These are phyloP conservation scores for Tilletiopsis washingtonensis DNA, from an alignment of 1,284 basidiomycete genomes.

Conservation along the genomic window DNA sequence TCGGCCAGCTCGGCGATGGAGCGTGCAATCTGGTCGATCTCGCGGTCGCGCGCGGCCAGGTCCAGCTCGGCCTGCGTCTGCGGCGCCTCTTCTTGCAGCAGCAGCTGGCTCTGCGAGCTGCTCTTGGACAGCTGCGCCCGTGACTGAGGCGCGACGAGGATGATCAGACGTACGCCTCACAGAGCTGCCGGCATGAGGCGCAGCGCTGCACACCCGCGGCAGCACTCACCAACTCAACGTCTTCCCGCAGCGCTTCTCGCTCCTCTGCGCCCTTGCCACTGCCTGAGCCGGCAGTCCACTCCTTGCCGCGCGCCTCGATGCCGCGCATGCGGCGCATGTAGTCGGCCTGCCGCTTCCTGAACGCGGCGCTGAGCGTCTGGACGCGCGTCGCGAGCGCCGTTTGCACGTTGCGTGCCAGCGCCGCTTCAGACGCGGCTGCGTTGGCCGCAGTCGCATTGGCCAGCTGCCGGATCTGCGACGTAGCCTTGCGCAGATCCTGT, in stretches of 20 bases:
- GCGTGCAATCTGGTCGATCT: slow-evolving; percentile 83
- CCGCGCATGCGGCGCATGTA: slow-evolving; percentile 83
- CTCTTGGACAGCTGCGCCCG: slow-evolving; percentile 6
- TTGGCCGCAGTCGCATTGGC: slow-evolving; percentile 50
- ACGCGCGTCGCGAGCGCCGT: slow-evolving; percentile 87
- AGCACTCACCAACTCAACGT: slow-evolving; percentile 34
- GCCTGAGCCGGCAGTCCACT: slow-evolving; percentile 13
- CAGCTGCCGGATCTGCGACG: slow-evolving; percentile 25
- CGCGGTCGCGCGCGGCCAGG: slow-evolving; percentile 53
- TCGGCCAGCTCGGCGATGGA: slow-evolving; percentile 86
- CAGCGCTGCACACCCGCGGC: neutral
- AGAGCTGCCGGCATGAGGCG: slow-evolving; percentile 4
- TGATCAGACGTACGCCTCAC: neutral
- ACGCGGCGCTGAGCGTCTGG: slow-evolving; percentile 83
- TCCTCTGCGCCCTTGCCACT: slow-evolving; percentile 14
- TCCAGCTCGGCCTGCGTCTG: slow-evolving; percentile 8
- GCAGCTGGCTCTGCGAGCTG: slow-evolving; percentile 10
- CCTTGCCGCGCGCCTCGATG: slow-evolving; percentile 45
- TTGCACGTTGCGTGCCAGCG: slow-evolving; percentile 85
- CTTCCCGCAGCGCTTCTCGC: slow-evolving; percentile 33
- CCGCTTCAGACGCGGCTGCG: slow-evolving; percentile 49
- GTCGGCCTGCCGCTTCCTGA: slow-evolving; percentile 91
- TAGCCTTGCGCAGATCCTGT: slow-evolving; percentile 32
- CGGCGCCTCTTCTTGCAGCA: slow-evolving; percentile 11
- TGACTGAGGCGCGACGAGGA: neutral